Base-by-base conservation (phyloP, 768 basidiomycete genomes). In the Tulasnella sp. region DNA sequence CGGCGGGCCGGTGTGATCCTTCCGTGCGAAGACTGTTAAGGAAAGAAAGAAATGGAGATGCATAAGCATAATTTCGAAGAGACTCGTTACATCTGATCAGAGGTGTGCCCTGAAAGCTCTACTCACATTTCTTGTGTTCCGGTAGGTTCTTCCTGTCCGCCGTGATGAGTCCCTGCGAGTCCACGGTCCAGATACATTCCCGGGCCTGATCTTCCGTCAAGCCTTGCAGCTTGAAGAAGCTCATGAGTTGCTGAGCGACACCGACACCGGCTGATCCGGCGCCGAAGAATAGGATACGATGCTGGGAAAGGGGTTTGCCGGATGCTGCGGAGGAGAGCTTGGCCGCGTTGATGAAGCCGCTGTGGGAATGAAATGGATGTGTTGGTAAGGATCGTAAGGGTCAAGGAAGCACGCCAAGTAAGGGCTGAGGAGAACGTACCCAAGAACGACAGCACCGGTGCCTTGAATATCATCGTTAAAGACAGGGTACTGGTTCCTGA, bases 381-480 rank as follows among this genome's bases (percentile, higher is more conserved):
- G n/a, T n/a, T n/a, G n/a, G n/a, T n/a, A 43, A 43, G 42, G 19
- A 43, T 43, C 19, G 42, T 12, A 12, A 43, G 12, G 12, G 19
- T 12, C 19, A 43, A 43, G 42, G 12, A 19, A 43, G 42, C 12
- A 12, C 42, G 19, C 42, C 42, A 12, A n/a, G n/a, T n/a, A n/a
- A n/a, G n/a, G n/a, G n/a, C n/a, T n/a, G n/a, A n/a, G n/a, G 46
- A 29, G 27, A 8, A 15, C 56, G 0, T 17, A 59, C 56, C 56
- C 49, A 53, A 97, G 81, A 41, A 94, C 86, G 65, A 94, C 92
- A 29, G 89, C 87, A 19, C 92, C 92, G 1, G 92, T 97, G 44
- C 84, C 84, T 68, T 92, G 89, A 63, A 92, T 90, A 67, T 93
- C 90, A 64, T 94, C 91, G 68, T 92, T 92, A 76, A 92, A 91